Evolutionary conservation across 2,329 filamentous ascomycete species (phyloP), one percentile per base, ranked within the genome.

Genomic region (Coniochaeta sp.): DNA sequence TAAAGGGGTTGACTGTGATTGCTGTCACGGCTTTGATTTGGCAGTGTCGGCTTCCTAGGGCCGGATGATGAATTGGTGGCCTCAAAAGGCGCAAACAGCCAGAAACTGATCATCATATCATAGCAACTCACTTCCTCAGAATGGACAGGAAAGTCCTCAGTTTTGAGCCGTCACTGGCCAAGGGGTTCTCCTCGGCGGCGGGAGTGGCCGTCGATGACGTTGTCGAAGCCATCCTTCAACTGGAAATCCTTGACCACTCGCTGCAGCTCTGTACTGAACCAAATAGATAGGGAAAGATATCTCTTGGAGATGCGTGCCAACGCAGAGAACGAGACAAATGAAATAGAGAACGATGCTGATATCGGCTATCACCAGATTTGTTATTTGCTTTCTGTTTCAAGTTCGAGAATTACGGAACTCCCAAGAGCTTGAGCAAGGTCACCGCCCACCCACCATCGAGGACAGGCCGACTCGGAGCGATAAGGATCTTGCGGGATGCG

Each of bases 101-200:
- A 47, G 60, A 16, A 16, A 22, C 64, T 58, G 58, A 58, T 59
- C 62, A 60, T 64, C 32, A 40, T 38, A 47, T 12, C 19, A 12
- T 50, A 47, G 47, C 28, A 32, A 74, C 86, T 78, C 82, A 96
- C 91, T 90, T 96, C 76, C 89, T 88, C 70, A 98, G 77, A 66
- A 97, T 96, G 59, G 87, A 85, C 63, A 97, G 75, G 70, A 98
- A 96, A 1, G 91, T 96, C 76, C 87, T 89, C 70, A 98, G 79
- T 81, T 96, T 96, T 65, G 90, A 93, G 65, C 85, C 87, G 61
- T 98, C 93, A 77, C 90, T 92, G 65, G 81, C 54, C 54, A 56
- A 80, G 26, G 71, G 64, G 54, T 56, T 36, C 65, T 81, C 79
- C 60, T 81, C 79, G 17, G 74, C 66, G 34, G 71, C 63, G 54